Base-by-base conservation (phyloP, 106 monocot species). In the Allium cepa region DNA sequence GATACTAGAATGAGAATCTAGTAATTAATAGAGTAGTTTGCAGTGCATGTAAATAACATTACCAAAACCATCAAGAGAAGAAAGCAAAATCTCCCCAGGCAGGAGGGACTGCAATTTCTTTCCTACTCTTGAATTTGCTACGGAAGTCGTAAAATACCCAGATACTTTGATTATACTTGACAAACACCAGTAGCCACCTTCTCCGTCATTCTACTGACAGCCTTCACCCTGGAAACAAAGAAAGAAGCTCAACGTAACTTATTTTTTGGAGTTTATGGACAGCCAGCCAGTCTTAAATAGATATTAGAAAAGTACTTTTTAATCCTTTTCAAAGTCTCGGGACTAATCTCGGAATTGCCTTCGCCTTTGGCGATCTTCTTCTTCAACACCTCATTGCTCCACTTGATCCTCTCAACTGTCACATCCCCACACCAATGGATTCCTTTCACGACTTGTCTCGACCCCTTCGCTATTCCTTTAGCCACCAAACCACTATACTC, bases 1-100 rank as follows among this genome's bases (percentile, higher is more conserved):
- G 53, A 11, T 53, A 4, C 15, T 53, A 15, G 15, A 53, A 53
- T 6, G 5, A 6, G 15, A 12, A 55, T 55, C 7, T 55, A 11
- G 53, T 55, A 4, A 55, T 55, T 55, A 55, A 6, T 55, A 55
- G 53, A 55, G 53, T 55, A 55, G 7, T 4, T 3, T 36, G 36
- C 36, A 5, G 5, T 5, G 36, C 36, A 36, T 36, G 36, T 1
- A 27, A 63, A 63, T 10, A 62, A 62, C 11, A 62, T 83, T 79
- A 91, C 91, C 87, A 69, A 87, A 91, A 62, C 87, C 91, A 84
- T 91, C 91, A 66, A 91, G 87, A 26, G 87, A 87, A 70, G 91
- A 83, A 71, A 87, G 81, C 45, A 91, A 69, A 18, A 91, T 69
- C 62, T 91, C 83, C 47, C 81, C 86, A 22, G 91, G 91, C 22